phyloP scores from a whole-genome alignment of 2,329 filamentous ascomycete genomes.

The Botryotinia calthae region DNA sequence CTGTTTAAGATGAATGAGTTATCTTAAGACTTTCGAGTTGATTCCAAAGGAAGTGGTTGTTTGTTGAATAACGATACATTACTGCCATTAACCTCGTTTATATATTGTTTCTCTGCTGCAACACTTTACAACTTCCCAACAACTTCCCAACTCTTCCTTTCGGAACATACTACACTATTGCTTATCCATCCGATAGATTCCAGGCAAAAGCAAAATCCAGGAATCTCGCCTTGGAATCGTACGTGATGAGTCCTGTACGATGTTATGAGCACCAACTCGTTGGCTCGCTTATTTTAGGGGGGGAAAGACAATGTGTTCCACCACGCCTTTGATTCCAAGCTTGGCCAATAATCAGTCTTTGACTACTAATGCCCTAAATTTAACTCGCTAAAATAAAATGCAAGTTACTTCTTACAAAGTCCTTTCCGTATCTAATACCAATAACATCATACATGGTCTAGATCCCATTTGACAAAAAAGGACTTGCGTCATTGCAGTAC shows the following conservation, averaged over 20 bases:
- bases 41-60: background rate
- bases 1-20: background rate
- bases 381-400: background rate
- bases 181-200: background rate
- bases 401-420: background rate
- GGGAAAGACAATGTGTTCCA: too few species aligned
- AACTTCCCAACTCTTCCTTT: background rate
- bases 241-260: background rate
- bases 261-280: background rate
- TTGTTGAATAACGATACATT: background rate
- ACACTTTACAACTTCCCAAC: background rate
- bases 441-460: too few species aligned
- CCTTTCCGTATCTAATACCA: background rate
- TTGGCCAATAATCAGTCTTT: background rate
- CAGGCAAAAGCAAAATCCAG: background rate
- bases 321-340: background rate
- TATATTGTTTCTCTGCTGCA: background rate
- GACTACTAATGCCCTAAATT: too few species aligned
- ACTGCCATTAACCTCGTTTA: background rate
- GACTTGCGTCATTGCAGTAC: background rate
- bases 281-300: slow-evolving; percentile 10
- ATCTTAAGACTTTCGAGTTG: too few species aligned
- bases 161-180: background rate
- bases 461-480: background rate
- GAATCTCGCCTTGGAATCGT: background rate